Base-by-base conservation (phyloP, 2,329 filamentous ascomycete species). In the Botrytis hyacinthi region DNA sequence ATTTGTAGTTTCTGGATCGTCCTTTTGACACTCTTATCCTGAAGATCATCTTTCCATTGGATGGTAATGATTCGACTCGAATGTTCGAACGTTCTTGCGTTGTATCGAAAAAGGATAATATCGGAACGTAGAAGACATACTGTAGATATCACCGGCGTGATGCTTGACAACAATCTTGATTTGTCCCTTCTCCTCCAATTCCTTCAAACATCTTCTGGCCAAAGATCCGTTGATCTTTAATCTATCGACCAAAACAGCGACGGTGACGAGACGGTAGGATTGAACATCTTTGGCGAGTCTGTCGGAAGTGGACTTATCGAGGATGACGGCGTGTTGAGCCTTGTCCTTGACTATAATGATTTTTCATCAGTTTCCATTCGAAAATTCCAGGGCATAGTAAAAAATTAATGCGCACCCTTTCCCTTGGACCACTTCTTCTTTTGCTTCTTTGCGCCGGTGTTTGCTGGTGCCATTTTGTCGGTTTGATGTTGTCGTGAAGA, bases 221-320 rank as follows among this genome's bases (percentile, higher is more conserved):
- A 99, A 89, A 81, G 94, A 97, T 84, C 96, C 97, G 89, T 99
- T 99, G 90, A 99, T 97, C 94, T 99, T 99, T 86, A 99, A 91
- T 87, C 96, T 92, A 88, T 99, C 96, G 90, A 99, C 96, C 83
- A 99, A 94, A 82, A 94, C 95, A 83, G 96, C 95, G 83, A 98
- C 93, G 84, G 96, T 98, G 88, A 99, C 94, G 86, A 99, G 94
- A 84, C 96, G 94, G 93, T 98, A 99, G 79, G 96, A 98, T 87
- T 98, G 96, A 82, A 99, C 97, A 91, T 99, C 96, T 90, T 99
- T 99, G 90, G 97, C 93, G 86, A 99, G 94, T 90, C 97, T 97
- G 88, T 99, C 96, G 81, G 92, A 93, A 84, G 92, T 97, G 87
- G 89, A 84, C 92, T 99, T 99, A 90, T 99, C 96, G 87, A 99